These are phyloP conservation scores for Peterozyma toletana DNA, from an alignment of 805 yeast genomes.

Conservation along the genomic window DNA sequence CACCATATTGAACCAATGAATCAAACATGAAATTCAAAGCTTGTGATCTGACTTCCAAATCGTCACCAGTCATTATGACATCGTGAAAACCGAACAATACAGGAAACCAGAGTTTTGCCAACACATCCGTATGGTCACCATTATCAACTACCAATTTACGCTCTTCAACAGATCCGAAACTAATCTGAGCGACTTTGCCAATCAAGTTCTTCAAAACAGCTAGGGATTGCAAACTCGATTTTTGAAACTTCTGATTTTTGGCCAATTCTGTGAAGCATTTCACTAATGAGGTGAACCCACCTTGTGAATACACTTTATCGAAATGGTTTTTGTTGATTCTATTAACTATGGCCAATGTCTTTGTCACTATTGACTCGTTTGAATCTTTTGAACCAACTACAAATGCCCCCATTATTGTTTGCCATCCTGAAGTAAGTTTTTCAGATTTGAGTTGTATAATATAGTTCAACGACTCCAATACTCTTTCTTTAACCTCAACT, in stretches of 20 bases:
- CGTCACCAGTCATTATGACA: constrained; percentile 88
- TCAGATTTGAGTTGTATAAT: constrained; percentile 72
- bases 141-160: constrained; percentile 9
- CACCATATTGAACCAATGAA: constrained; percentile 71
- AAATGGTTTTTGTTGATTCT: constrained; percentile 56
- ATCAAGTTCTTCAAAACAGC: constrained; percentile 63
- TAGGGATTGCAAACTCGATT: constrained; percentile 71
- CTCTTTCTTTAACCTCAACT: constrained; percentile 76
- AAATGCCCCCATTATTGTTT: constrained; percentile 73
- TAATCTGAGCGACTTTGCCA: constrained; percentile 44
- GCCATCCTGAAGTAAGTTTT: constrained; percentile 90
- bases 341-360: constrained; percentile 57
- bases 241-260: constrained; percentile 78
- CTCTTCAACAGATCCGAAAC: constrained; percentile 18
- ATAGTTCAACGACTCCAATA: constrained; percentile 80
- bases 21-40: constrained; percentile 83
- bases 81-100: constrained; percentile 80
- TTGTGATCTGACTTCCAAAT: constrained; percentile 86
- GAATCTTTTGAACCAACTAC: constrained; percentile 62
- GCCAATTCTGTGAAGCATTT: constrained; percentile 73
- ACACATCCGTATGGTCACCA: constrained; percentile 25
- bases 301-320: constrained; percentile 60
- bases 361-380: constrained; percentile 51
- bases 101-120: constrained; percentile 75
- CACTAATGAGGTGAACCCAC: constrained; percentile 60